Percentiles rank a stretch among this genome's conserved stretches.
These are phyloP conservation scores for Leccinum ochraceum DNA, from an alignment of 768 basidiomycete genomes.

Conservation along the genomic window DNA sequence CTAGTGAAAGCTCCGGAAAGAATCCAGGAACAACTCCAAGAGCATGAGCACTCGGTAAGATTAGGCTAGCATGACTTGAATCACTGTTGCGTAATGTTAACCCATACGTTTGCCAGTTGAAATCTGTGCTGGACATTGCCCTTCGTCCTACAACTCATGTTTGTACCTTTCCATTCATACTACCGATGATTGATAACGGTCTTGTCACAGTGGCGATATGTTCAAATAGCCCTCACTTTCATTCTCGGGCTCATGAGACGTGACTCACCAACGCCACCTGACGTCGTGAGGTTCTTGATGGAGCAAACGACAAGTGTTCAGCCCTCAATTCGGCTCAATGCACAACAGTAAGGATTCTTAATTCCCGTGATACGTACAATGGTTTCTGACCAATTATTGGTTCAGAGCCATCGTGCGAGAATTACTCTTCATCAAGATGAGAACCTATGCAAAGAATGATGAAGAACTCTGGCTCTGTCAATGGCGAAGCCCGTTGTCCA, in stretches of 20 bases:
- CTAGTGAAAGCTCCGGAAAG: constrained; percentile 44
- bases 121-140: constrained; percentile 61
- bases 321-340: constrained; percentile 60
- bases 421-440: constrained; percentile 69
- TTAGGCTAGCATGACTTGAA: neutral
- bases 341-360: constrained; percentile 52
- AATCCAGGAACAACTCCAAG: constrained; percentile 43
- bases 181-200: constrained; percentile 8
- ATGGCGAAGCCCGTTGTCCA: constrained; percentile 65
- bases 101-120: constrained; percentile 43
- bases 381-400: constrained; percentile 1
- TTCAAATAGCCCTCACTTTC: constrained; percentile 68
- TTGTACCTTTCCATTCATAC: constrained; percentile 27
- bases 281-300: constrained; percentile 63
- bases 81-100: neutral
- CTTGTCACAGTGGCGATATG: constrained; percentile 73
- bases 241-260: constrained; percentile 62
- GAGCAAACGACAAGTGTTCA: constrained; percentile 70
- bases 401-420: constrained; percentile 66
- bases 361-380: neutral
- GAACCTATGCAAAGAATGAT: constrained; percentile 62
- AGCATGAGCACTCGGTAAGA: constrained; percentile 53
- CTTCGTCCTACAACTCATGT: constrained; percentile 69
- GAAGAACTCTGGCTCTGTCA: constrained; percentile 74
- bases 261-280: constrained; percentile 54